A percentile compares a stretch with the other conserved stretches of the same genome.
Conservation (phyloP, 2,329 filamentous ascomycete genomes). For the Nannizziopsis arthrosporioides region DNA sequence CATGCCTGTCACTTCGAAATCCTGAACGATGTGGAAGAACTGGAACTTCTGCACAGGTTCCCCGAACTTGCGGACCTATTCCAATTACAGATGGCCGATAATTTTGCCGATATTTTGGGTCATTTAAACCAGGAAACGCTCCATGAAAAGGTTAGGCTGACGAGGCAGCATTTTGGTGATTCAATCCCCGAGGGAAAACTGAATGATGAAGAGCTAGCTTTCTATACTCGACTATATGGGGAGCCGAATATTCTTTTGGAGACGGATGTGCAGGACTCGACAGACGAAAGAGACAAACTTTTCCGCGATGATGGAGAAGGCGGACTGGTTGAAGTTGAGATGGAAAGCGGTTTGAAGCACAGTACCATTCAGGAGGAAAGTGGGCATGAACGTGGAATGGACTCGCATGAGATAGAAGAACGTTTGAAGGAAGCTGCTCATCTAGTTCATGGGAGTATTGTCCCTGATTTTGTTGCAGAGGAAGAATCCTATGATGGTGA, state of each 20-base stretch:
- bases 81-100: constrained; percentile 21
- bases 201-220: constrained; percentile 54
- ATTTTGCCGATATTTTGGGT: constrained; percentile 22
- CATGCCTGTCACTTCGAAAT: constrained; percentile 27
- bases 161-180: constrained; percentile 65
- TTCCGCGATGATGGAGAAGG: constrained; percentile 30
- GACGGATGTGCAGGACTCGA: constrained; percentile 22
- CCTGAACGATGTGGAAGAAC: constrained; percentile 25
- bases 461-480: constrained; percentile 27
- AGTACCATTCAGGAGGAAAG: constrained; percentile 17
- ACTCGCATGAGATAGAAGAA: not conserved
- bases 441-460: constrained; percentile 21
- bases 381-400: not conserved
- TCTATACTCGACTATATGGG: constrained; percentile 76
- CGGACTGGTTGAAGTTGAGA: constrained; percentile 28
- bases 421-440: constrained; percentile 1
- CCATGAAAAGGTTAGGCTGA: constrained; percentile 48
- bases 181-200: constrained; percentile 61
- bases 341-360: constrained; percentile 21
- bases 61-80: constrained; percentile 18
- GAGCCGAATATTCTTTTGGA: constrained; percentile 43
- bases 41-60: constrained; percentile 24
- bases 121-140: constrained; percentile 25
- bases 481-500: constrained; percentile 31
- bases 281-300: constrained; percentile 25